Base-by-base conservation (phyloP, 305 asterid species). In the Fraxinus dipetala region DNA sequence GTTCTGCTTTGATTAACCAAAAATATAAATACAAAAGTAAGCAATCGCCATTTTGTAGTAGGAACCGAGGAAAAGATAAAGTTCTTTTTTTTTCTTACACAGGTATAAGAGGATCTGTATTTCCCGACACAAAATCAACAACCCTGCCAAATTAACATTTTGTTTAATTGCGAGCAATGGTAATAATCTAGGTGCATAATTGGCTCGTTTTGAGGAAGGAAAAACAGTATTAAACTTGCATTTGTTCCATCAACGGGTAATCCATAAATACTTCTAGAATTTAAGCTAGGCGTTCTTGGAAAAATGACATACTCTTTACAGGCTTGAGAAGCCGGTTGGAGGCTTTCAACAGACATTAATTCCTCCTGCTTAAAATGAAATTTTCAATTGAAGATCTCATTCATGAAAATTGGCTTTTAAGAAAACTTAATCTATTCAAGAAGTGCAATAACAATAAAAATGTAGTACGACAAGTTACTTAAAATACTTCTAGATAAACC, bases 231-330 rank as follows among this genome's bases (percentile, higher is more conserved):
- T 28, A 10, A 63, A 45, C 38, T 13, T 28, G 20, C 18, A 32
- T 20, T 16, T 36, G 67, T 51, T 75, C 16, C 22, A 48, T 51
- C 59, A 6, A 14, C 20, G 0, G 6, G 22, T 51, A 51, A 51
- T 54, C 31, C 26, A n/a, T 34, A 63, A 43, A 77, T 24, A 34
- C 72, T 28, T 10, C 35, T 69, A 78, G 61, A 48, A 83, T 40
- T 54, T 30, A 30, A 67, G 59, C 30, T 2, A 34, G n/a, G 30
- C 32, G 8, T 34, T 24, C n/a, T 5, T 3, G 16, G 8, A 31
- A 76, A 36, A 69, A 28, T 72, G 61, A 85, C 99, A 3, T 91
- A 93, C 99, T 94, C 98, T 93, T 90, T 95, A 81, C 99, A 94
- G 61, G 94, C 85, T 80, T 72, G 85, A 38, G 97, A 94, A 78